Conservation (phyloP, 139 green algal genomes). For the Nannochloris sp. region DNA sequence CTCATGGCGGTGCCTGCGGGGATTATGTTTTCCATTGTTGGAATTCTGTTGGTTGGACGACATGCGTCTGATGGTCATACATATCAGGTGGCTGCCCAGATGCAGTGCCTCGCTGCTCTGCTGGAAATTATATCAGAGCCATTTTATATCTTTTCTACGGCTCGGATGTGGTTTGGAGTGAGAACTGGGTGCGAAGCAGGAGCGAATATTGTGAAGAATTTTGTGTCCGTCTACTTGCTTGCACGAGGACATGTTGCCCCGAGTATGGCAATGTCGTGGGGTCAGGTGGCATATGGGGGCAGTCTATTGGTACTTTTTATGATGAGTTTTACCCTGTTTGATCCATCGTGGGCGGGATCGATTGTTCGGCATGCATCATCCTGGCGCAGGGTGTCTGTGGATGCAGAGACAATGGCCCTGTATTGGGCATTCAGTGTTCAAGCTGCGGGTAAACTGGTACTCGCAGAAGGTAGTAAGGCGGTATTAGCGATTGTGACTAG, state of each 20-base stretch:
- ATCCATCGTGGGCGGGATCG: neutral
- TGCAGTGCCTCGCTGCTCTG: constrained; percentile 54
- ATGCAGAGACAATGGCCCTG: constrained; percentile 1
- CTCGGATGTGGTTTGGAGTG: constrained; percentile 47
- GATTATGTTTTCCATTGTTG: constrained; percentile 20
- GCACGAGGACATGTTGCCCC: neutral
- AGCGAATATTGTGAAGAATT: constrained; percentile 37
- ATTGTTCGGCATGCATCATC: neutral
- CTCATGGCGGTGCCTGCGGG: constrained; percentile 43
- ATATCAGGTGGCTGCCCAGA: constrained; percentile 39
- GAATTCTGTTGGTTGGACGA: constrained; percentile 17
- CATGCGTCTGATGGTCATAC: neutral
- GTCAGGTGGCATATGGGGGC: constrained; percentile 48
- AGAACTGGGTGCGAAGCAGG: constrained; percentile 52
- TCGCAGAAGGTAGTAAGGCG: constrained; percentile 73
- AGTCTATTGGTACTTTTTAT: constrained; percentile 35
- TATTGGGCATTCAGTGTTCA: constrained; percentile 33
- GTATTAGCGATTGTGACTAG: constrained; percentile 41
- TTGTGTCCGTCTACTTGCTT: constrained; percentile 46
- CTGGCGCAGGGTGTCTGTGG: neutral
- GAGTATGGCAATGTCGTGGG: constrained; percentile 44
- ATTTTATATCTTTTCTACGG: constrained; percentile 62
- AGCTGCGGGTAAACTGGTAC: constrained; percentile 66
- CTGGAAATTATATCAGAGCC: constrained; percentile 63
- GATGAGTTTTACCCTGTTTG: constrained; percentile 12